Evolutionary conservation across 371 early-diverging fungal genomes (phyloP), one percentile per base, ranked within the genome.

Genomic region (Apophysomyces trapeziformis): DNA sequence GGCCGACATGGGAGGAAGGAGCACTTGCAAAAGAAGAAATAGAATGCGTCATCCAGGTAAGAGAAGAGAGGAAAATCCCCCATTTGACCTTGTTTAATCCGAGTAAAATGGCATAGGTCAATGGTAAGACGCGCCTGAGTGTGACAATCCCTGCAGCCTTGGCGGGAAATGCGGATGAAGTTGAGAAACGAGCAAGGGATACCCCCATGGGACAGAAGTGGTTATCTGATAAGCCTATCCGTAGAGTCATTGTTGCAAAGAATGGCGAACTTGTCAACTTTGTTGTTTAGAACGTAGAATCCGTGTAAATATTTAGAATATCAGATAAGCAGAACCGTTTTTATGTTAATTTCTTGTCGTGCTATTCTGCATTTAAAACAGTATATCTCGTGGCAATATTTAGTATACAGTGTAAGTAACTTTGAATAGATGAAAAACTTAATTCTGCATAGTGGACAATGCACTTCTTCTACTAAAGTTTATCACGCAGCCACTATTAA

Each of bases 101-200:
- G 5, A 50, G 6, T 45, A 21, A 5, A n/a, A 21, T 5, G 54
- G 0, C 54, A 8, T 61, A 92, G 88, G 70, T 95, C 38, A 93
- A 95, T 70, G 94, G 96, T 67, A 94, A 94, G 70, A 86, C 87
- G 5, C 82, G 92, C 54, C 88, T 92, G 38, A 88, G 76, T 43
- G 63, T 94, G 9, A 79, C 82, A n/a, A 67, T 92, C 9, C 87
- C 89, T 7, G 71, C 78, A 7, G 73, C 68, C 1, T 37, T 76
- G 7, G 67, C 75, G 12, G 68, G 72, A 11, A 67, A 82, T 50
- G 47, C 71, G 0, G 47, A 45, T 4, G 71, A 66, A 32, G 72
- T 94, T 36, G 80, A 89, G 56, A 64, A 45, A 50, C 62, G 75
- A 0, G 90, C 87, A 5, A 71, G 75, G 41, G 77, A 74, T 13